Evolutionary conservation across 768 basidiomycete species (phyloP).

Genomic region (Pleurotus cornucopiae): DNA sequence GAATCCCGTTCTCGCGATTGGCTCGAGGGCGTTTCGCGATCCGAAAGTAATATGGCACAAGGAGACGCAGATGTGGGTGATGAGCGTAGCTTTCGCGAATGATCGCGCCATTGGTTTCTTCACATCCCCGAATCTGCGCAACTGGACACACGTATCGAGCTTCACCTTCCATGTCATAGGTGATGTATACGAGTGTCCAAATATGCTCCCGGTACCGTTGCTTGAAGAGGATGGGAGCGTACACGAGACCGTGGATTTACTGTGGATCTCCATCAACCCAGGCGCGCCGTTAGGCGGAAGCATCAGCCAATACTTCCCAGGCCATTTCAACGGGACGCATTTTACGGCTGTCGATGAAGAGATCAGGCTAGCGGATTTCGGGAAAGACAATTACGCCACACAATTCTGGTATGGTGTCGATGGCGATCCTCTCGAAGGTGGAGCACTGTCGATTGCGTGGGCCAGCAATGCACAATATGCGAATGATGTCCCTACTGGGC

Average conservation of each 20-base stretch:
- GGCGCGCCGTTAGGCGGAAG: not conserved
- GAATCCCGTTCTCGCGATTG: slow-evolving; percentile 1
- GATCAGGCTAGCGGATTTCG: not conserved
- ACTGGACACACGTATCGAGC: not conserved
- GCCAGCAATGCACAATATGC: not conserved
- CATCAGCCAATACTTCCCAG: slow-evolving; percentile 1
- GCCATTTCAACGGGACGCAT: slow-evolving; percentile 1
- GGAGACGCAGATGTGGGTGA: not conserved
- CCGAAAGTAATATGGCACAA: not conserved
- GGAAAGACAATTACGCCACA: not conserved
- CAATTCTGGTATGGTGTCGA: not conserved
- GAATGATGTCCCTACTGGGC: not conserved
- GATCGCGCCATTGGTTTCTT: not conserved
- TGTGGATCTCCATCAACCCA: not conserved
- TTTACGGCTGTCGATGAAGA: not conserved
- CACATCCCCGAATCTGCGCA: slow-evolving; percentile 1
- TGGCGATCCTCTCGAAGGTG: not conserved
- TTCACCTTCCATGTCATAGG: not conserved
- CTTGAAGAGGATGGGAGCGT: not conserved
- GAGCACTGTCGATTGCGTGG: not conserved
- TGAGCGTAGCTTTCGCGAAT: not conserved
- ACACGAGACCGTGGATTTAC: not conserved
- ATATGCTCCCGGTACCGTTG: not conserved
- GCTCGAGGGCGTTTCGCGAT: not conserved
- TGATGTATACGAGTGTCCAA: not conserved